Conservation (phyloP, 345 rosid species). For the Heritiera littoralis region DNA sequence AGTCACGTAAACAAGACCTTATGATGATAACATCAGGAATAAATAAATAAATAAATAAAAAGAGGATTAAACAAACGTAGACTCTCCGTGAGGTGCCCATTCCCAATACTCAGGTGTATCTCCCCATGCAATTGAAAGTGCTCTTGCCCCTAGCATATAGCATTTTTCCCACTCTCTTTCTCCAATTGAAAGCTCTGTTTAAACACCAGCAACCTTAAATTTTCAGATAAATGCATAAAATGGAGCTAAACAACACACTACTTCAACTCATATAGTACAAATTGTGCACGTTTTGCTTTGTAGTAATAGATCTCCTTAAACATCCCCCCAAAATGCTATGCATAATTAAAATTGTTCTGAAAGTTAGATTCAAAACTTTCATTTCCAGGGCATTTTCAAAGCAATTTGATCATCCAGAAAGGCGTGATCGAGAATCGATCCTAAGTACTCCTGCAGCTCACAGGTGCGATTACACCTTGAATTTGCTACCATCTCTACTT, state of each 20-base stretch:
- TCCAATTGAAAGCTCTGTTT: constrained; percentile 14
- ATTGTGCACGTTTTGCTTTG: too few relatives aligned
- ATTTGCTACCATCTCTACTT: too few relatives aligned
- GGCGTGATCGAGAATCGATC: too few relatives aligned
- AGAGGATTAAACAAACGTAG: neutral
- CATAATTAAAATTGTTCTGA: too few relatives aligned
- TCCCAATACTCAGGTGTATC: constrained; percentile 35
- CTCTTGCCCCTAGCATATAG: constrained; percentile 34
- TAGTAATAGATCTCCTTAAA: too few relatives aligned
- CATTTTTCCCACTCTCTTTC: constrained; percentile 38
- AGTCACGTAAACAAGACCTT: neutral
- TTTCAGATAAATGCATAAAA: neutral
- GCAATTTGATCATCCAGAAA: neutral
- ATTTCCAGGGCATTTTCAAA: too few relatives aligned
- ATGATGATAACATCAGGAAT: neutral
- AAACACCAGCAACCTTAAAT: neutral
- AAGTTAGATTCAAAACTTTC: too few relatives aligned
- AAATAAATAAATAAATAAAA: neutral
- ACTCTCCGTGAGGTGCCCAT: constrained; percentile 21
- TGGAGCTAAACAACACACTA: too few relatives aligned
- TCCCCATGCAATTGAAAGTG: constrained; percentile 33
- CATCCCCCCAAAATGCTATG: too few relatives aligned
- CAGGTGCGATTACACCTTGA: too few relatives aligned
- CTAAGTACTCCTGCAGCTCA: too few relatives aligned
- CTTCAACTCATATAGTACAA: neutral